Evolutionary conservation across 176 grass and related monocot species (phyloP).

Genomic region (Ampelocalamus luodianensis): DNA sequence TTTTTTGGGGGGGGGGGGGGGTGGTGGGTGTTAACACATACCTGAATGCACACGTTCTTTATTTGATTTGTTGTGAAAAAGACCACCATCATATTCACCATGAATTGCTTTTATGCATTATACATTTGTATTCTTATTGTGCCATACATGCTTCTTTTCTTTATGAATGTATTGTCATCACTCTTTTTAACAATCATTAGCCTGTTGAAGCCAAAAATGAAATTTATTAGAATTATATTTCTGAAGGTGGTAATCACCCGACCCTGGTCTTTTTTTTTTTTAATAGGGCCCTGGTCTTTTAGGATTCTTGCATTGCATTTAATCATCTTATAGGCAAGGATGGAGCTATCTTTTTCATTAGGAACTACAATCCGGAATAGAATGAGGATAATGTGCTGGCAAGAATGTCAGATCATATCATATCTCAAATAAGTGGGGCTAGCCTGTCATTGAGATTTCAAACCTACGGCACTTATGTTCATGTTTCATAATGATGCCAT

Average conservation of each 20-base stretch:
- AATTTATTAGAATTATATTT: constrained; percentile 26
- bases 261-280: neutral
- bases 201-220: neutral
- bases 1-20: neutral
- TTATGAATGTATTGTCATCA: neutral
- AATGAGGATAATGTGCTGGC: constrained; percentile 9
- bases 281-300: neutral
- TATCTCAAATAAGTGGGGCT: constrained; percentile 1
- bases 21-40: too few relatives aligned
- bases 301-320: constrained; percentile 3
- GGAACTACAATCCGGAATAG: constrained; percentile 19
- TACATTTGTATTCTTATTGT: constrained; percentile 18
- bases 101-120: neutral
- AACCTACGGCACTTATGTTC: neutral
- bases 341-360: constrained; percentile 7
- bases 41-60: neutral
- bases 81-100: neutral
- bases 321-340: neutral
- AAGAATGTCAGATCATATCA: neutral
- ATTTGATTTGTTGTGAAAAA: constrained; percentile 26
- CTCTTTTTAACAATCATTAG: constrained; percentile 13
- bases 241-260: neutral
- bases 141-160: neutral
- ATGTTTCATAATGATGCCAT: constrained; percentile 23
- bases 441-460: neutral